A percentile compares a stretch with the other conserved stretches of the same genome.
Conservation (phyloP, 805 yeast species). For the Dipodascus albidus region DNA sequence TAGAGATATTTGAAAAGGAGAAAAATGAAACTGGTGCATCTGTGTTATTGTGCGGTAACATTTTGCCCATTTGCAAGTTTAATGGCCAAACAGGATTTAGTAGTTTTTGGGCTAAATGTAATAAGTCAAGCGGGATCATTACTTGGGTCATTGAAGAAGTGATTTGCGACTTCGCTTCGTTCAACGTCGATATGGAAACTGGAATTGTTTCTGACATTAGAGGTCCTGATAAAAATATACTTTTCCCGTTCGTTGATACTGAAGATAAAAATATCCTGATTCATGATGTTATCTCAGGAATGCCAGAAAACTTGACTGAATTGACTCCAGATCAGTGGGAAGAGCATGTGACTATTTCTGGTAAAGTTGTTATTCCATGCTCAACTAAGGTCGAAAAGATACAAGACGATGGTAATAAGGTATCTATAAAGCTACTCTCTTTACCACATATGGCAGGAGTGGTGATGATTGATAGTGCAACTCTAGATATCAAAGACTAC, state of each 20-base stretch:
- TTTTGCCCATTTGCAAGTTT: slow-evolving; percentile 65
- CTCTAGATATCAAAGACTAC: slow-evolving; percentile 50
- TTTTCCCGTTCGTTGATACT: slow-evolving; percentile 4
- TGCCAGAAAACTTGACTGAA: slow-evolving; percentile 4
- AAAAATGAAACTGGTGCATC: not conserved
- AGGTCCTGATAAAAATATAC: slow-evolving; percentile 15
- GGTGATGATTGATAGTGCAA: slow-evolving; percentile 48
- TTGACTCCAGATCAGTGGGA: slow-evolving; percentile 45
- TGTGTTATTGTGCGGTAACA: slow-evolving; percentile 48
- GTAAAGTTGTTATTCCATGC: slow-evolving; percentile 10
- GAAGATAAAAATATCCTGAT: not conserved
- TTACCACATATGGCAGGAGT: slow-evolving; percentile 84
- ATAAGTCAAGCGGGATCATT: slow-evolving; percentile 48
- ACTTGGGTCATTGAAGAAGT: slow-evolving; percentile 85
- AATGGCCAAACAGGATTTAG: slow-evolving; percentile 68
- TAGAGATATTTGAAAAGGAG: not conserved
- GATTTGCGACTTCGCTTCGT: slow-evolving; percentile 29
- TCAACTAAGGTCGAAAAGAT: slow-evolving; percentile 4
- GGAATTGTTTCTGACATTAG: slow-evolving; percentile 52
- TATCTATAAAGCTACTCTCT: slow-evolving; percentile 59
- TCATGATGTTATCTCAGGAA: not conserved
- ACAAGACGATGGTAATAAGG: slow-evolving; percentile 4
- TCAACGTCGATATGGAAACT: slow-evolving; percentile 38
- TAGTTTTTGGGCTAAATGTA: slow-evolving; percentile 72
- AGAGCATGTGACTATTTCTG: slow-evolving; percentile 14